Evolutionary conservation across 768 basidiomycete species (phyloP).

Genomic region (Boletales sp.): DNA sequence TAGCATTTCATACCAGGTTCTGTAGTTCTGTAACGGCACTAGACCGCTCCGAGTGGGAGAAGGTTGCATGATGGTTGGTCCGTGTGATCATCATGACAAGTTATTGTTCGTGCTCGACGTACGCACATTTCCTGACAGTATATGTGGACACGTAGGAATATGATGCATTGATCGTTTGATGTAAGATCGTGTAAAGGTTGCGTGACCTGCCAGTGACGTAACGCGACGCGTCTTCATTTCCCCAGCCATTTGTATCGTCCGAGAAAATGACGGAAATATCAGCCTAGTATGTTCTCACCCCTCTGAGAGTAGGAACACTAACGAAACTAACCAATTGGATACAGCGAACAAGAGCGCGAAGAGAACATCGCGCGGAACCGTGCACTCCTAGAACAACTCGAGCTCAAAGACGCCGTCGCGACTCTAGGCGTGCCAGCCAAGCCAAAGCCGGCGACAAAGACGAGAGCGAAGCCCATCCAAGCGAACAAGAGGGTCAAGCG

Average conservation of each 20-base stretch:
- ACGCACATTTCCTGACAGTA: too few species aligned
- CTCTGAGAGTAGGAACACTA: background rate
- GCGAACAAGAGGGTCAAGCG: constrained; percentile 53
- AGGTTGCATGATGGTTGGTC: too few species aligned
- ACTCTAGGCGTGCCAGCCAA: constrained; percentile 44
- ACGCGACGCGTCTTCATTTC: constrained; percentile 27
- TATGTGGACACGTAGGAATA: too few species aligned
- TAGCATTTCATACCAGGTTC: too few species aligned
- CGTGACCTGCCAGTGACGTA: constrained; percentile 26
- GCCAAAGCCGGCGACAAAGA: constrained; percentile 35
- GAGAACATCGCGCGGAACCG: constrained; percentile 81
- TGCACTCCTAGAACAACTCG: constrained; percentile 67
- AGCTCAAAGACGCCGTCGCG: constrained; percentile 55
- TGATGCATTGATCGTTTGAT: too few species aligned
- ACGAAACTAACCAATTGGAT: background rate
- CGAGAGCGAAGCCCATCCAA: constrained; percentile 60
- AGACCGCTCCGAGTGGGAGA: too few species aligned
- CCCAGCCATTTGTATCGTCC: background rate
- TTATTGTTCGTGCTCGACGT: too few species aligned
- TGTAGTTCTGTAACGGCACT: too few species aligned
- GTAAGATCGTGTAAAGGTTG: too few species aligned
- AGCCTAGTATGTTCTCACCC: constrained; percentile 38
- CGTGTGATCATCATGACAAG: too few species aligned
- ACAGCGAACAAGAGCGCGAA: constrained; percentile 68
- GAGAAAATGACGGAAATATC: constrained; percentile 43